Evolutionary conservation across 2,329 filamentous ascomycete genomes (phyloP).

Genomic region (Thermoascus crustaceus): DNA sequence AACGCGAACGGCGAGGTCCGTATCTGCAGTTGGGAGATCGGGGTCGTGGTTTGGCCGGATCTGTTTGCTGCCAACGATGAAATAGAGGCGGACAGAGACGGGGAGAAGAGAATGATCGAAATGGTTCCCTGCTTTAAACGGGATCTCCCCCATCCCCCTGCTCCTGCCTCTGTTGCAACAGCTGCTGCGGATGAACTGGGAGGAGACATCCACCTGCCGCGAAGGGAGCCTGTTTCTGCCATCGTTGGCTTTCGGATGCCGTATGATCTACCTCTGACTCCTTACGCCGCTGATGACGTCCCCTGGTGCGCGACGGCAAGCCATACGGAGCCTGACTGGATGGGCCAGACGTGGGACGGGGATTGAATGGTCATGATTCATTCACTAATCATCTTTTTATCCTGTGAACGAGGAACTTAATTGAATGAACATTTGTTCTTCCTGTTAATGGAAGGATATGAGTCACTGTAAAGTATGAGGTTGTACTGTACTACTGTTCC

Average conservation of each 20-base stretch:
- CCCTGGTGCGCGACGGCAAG: constrained; percentile 67
- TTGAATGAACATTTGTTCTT: too few species aligned
- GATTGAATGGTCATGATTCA: too few species aligned
- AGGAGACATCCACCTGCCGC: too few species aligned
- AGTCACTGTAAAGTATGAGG: too few species aligned
- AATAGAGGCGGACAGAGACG: neutral
- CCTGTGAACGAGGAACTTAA: too few species aligned
- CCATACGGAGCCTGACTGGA: constrained; percentile 57
- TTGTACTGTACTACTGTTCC: too few species aligned
- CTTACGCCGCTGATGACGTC: constrained; percentile 54
- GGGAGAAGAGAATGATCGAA: constrained; percentile 19
- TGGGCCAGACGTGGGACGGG: constrained; percentile 34
- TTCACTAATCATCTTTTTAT: too few species aligned
- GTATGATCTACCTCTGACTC: constrained; percentile 68
- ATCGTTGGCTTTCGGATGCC: constrained; percentile 68
- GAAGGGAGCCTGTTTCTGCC: too few species aligned
- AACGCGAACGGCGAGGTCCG: constrained; percentile 54
- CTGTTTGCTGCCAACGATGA: constrained; percentile 31
- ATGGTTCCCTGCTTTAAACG: constrained; percentile 64
- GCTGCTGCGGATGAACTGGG: too few species aligned
- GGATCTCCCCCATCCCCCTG: constrained; percentile 34
- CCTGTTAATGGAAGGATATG: too few species aligned
- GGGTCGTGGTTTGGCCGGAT: constrained; percentile 73
- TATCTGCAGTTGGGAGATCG: constrained; percentile 75
- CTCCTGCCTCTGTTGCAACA: neutral